These are phyloP conservation scores for Metarhizium guizhouense DNA, from an alignment of 2,329 filamentous ascomycete genomes.

Conservation along the genomic window DNA sequence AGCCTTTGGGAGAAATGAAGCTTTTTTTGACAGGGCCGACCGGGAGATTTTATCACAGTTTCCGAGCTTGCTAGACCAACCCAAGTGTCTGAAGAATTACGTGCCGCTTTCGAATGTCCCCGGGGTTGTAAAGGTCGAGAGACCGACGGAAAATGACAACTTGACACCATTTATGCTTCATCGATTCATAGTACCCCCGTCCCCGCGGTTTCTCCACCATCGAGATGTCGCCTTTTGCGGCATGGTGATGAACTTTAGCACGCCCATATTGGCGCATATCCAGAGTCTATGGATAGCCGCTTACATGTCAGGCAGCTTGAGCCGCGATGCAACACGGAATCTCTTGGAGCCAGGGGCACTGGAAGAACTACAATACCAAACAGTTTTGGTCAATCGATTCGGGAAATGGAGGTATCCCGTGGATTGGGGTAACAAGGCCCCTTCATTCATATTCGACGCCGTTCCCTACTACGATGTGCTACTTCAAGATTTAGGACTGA, in stretches of 20 bases:
- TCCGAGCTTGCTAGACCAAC: conserved; percentile 43
- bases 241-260: conserved; percentile 30
- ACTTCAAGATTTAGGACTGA: conserved; percentile 53
- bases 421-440: conserved; percentile 50
- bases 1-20: conserved; percentile 24
- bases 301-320: conserved; percentile 36
- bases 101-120: conserved; percentile 31
- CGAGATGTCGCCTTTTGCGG: conserved; percentile 37
- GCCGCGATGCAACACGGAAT: conserved; percentile 21
- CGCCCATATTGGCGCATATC: conserved; percentile 28
- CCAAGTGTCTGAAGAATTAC: conserved; percentile 36
- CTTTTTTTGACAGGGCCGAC: conserved; percentile 36
- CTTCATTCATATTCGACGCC: conserved; percentile 65
- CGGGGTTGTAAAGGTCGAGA: conserved; percentile 19
- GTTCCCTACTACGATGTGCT: conserved; percentile 62
- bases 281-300: conserved; percentile 47
- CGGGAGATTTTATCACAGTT: conserved; percentile 42
- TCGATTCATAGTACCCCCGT: conserved; percentile 34
- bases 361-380: conserved; percentile 35
- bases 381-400: conserved; percentile 55
- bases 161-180: conserved; percentile 33
- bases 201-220: conserved; percentile 21
- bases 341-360: neutral
- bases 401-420: conserved; percentile 57
- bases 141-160: conserved; percentile 16